Evolutionary conservation across 2,329 filamentous ascomycete genomes (phyloP), one percentile per base, ranked within the genome.

Genomic region (Epichloe sibirici): DNA sequence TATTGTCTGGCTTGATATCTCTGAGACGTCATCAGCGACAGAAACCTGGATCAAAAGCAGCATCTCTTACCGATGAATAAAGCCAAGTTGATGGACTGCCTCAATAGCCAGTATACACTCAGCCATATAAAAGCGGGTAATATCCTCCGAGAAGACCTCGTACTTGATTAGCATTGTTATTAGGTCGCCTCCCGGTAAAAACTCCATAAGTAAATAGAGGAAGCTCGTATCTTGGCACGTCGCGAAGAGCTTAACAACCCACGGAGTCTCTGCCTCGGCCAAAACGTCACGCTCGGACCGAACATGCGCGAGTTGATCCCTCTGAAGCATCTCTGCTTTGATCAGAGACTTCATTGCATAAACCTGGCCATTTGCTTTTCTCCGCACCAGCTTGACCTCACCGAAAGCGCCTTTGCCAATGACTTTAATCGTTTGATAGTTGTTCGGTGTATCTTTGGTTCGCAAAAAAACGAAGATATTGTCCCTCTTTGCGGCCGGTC

Each of bases 161-260:
- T 98, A 98, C 77, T 97, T 98, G 75, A 98, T 98, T 60, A 98
- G 77, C 93, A 98, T 98, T 3, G 93, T 98, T 93, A 98, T 98
- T 68, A 98, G 71, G 73, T 98, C 93, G 69, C 93, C 93, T 69
- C 93, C 93, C 6, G 93, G 93, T 68, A 98, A 79, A 71, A 97
- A 98, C 71, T 98, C 93, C 93, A 98, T 98, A 56, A 98, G 77
- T 84, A 98, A 93, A 75, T 98, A 98, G 38, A 98, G 76, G 73
- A 96, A 98, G 59, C 93, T 91, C 45, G 81, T 79, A 67, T 98
- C 93, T 71, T 98, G 93, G 76, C 98, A 98, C 0, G 93, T 97
- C 12, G 93, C 96, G 74, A 88, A 95, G 56, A 98, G 82, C 77
- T 96, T 98, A 62, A 98, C 93, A 15, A 98, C 88, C 93, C 93